Percentiles rank a stretch among this genome's conserved stretches.
These are phyloP conservation scores for Neoarthrinium moseri DNA, from an alignment of 2,329 filamentous ascomycete genomes.

Conservation along the genomic window DNA sequence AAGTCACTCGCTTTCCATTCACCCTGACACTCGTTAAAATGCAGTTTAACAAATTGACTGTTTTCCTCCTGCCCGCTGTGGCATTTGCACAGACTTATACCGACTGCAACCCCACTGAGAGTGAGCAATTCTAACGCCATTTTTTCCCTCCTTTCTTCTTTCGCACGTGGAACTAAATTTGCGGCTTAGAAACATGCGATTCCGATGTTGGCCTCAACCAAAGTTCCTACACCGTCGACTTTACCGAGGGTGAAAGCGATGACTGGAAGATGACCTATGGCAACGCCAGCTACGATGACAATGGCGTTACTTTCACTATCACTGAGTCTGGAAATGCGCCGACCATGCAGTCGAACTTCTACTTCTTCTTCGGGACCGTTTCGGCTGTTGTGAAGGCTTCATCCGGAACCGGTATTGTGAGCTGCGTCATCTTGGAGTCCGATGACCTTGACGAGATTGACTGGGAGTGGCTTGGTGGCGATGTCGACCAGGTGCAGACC, in stretches of 20 bases:
- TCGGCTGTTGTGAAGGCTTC: constrained; percentile 65
- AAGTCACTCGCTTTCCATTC: constrained; percentile 4
- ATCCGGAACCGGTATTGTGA: constrained; percentile 68
- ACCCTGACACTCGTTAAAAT: constrained; percentile 5
- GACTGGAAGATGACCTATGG: constrained; percentile 5
- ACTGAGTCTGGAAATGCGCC: constrained; percentile 49
- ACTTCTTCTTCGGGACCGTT: constrained; percentile 76
- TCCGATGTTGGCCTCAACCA: constrained; percentile 62
- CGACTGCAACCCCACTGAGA: constrained; percentile 9
- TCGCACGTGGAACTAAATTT: not conserved
- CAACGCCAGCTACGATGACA: constrained; percentile 5
- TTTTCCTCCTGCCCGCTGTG: constrained; percentile 7
- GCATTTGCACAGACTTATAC: constrained; percentile 11
- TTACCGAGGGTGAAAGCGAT: constrained; percentile 57
- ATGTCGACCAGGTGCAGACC: constrained; percentile 61
- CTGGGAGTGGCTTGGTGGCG: constrained; percentile 71
- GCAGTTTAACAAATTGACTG: constrained; percentile 4
- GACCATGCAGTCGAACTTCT: constrained; percentile 65
- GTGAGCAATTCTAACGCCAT: too few species aligned
- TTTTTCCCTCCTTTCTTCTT: too few species aligned
- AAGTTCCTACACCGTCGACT: constrained; percentile 49
- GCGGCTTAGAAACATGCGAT: constrained; percentile 45
- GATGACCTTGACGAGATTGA: constrained; percentile 74
- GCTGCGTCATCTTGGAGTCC: constrained; percentile 68
- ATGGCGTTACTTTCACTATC: constrained; percentile 43